Evolutionary conservation across 345 rosid genomes (phyloP).

Genomic region (Rhizophora apiculata): DNA sequence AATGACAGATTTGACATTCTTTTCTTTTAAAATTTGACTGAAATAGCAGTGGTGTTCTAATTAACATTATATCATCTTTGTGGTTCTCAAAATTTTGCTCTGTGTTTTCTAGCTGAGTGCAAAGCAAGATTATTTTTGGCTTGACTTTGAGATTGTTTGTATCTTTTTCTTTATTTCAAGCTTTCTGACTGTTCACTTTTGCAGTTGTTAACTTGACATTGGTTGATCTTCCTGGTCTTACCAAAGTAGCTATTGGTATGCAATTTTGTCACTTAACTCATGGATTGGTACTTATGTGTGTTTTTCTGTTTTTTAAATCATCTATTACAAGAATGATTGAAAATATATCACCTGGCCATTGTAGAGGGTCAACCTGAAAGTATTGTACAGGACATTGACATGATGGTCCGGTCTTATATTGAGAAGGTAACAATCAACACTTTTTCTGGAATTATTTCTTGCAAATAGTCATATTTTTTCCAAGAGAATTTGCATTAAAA

Average conservation of each 20-base stretch:
- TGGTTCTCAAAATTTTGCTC: too few species aligned
- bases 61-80: too few species aligned
- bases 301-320: neutral
- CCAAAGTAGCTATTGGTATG: conserved; percentile 97
- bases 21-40: neutral
- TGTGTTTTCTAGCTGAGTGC: neutral
- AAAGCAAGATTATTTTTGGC: neutral
- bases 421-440: conserved; percentile 59
- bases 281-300: neutral
- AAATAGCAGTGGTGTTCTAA: neutral
- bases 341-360: conserved; percentile 15
- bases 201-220: conserved; percentile 95
- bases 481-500: too few species aligned
- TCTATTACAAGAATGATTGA: conserved; percentile 5
- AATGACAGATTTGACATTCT: neutral
- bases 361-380: conserved; percentile 91
- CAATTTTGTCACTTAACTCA: conserved; percentile 4
- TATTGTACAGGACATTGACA: conserved; percentile 84
- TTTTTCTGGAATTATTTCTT: conserved; percentile 7
- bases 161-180: neutral
- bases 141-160: neutral
- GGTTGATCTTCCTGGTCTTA: conserved; percentile 95
- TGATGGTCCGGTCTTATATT: conserved; percentile 78
- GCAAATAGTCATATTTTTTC: neutral
- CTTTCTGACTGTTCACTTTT: conserved; percentile 7